Conservation (phyloP, 2,329 filamentous ascomycete species). For the Arthrobotrys megalospora region DNA sequence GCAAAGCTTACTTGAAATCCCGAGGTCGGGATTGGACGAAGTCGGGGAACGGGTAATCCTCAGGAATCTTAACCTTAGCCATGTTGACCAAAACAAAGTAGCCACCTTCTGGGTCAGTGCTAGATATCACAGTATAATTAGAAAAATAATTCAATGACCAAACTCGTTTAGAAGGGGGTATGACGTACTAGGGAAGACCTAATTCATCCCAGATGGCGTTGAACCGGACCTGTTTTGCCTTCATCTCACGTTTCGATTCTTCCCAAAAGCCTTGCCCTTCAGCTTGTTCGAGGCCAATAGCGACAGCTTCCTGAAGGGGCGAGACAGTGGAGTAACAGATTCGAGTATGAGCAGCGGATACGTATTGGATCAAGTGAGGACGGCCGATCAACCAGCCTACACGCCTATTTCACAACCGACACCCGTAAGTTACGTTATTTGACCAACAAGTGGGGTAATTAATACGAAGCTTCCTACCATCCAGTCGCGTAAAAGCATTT, state of each 20-base stretch:
- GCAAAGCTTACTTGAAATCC: constrained; percentile 81
- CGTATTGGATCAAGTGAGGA: constrained; percentile 88
- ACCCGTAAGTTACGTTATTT: constrained; percentile 12
- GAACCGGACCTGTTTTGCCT: constrained; percentile 87
- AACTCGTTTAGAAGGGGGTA: neutral
- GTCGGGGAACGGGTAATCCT: constrained; percentile 87
- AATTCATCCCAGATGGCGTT: constrained; percentile 85
- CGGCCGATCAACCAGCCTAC: constrained; percentile 90
- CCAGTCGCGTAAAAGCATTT: constrained; percentile 99
- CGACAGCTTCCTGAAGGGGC: constrained; percentile 92
- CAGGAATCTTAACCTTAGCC: constrained; percentile 85
- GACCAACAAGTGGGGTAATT: neutral
- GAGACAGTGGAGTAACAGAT: constrained; percentile 97
- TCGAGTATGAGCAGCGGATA: constrained; percentile 90
- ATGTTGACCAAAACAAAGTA: constrained; percentile 98
- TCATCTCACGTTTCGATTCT: constrained; percentile 86
- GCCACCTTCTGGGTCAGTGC: constrained; percentile 93
- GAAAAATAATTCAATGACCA: neutral
- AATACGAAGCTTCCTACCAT: constrained; percentile 71
- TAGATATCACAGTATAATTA: constrained; percentile 67
- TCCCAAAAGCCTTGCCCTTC: constrained; percentile 90
- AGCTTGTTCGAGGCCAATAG: constrained; percentile 93
- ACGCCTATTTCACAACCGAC: constrained; percentile 20
- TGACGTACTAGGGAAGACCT: constrained; percentile 73
- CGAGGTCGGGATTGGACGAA: constrained; percentile 88